Conservation (phyloP, 1,284 basidiomycete genomes). For the Ganoderma meredithae region DNA sequence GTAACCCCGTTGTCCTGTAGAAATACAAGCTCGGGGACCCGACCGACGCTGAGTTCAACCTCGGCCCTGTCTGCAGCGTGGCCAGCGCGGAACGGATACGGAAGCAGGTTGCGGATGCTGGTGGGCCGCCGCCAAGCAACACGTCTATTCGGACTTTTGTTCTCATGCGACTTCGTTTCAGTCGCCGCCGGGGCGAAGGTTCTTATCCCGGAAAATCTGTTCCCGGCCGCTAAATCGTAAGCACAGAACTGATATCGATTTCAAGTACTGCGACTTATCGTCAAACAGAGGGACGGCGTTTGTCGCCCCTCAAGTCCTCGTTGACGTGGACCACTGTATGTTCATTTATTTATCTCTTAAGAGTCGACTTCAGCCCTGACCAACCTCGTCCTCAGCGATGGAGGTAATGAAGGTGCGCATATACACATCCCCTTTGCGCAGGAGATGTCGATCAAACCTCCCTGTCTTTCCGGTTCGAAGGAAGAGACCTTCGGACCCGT, state of each 20-base stretch:
- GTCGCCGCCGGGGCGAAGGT: slow-evolving; percentile 81
- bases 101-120: slow-evolving; percentile 86
- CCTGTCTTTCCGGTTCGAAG: slow-evolving; percentile 43
- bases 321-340: slow-evolving; percentile 88
- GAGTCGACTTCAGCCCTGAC: neutral
- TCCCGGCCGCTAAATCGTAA: slow-evolving; percentile 73
- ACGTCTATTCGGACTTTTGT: neutral
- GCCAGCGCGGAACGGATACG: slow-evolving; percentile 85
- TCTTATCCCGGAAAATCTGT: slow-evolving; percentile 76
- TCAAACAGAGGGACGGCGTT: slow-evolving; percentile 75
- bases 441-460: neutral
- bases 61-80: slow-evolving; percentile 92
- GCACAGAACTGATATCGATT: slow-evolving; percentile 31
- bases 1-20: slow-evolving; percentile 44
- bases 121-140: slow-evolving; percentile 44
- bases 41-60: slow-evolving; percentile 71
- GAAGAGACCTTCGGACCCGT: slow-evolving; percentile 92
- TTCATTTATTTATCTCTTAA: slow-evolving; percentile 29
- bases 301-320: slow-evolving; percentile 89
- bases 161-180: slow-evolving; percentile 38
- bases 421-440: neutral
- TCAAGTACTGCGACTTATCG: neutral
- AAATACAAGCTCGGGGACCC: slow-evolving; percentile 89
- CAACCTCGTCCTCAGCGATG: slow-evolving; percentile 65
- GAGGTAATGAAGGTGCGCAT: slow-evolving; percentile 82